phyloP scores from a whole-genome alignment of 2,329 filamentous ascomycete genomes.

The Colletotrichum sp. region DNA sequence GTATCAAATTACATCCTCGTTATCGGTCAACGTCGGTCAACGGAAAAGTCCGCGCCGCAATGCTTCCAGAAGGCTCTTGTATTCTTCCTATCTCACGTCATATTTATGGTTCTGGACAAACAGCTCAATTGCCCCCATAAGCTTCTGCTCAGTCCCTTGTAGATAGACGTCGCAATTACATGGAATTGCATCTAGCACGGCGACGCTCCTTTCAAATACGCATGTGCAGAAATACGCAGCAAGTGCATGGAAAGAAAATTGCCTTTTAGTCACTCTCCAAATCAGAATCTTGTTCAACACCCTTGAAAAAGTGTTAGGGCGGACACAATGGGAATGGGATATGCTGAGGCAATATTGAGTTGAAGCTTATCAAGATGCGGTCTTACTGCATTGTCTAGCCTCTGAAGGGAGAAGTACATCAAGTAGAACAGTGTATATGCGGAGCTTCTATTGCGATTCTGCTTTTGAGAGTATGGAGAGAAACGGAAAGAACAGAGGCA shows the following conservation, averaged over 20 bases:
- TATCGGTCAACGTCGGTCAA: not conserved
- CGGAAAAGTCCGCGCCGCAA: not conserved
- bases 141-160: not conserved
- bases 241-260: not conserved
- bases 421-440: accelerated
- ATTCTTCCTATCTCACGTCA: not conserved
- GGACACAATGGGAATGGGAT: not conserved
- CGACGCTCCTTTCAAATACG: not conserved
- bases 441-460: not conserved
- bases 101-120: not conserved
- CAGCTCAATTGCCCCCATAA: not conserved
- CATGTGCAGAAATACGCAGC: not conserved
- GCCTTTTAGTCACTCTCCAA: not conserved
- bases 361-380: not conserved
- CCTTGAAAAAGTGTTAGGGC: not conserved
- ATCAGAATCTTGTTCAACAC: not conserved
- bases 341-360: not conserved
- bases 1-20: not conserved
- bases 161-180: not conserved
- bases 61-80: not conserved
- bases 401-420: not conserved
- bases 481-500: not conserved
- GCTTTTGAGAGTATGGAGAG: not conserved
- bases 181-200: not conserved
- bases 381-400: not conserved